Conservation (phyloP, 2,329 filamentous ascomycete species). For the Setomelanomma holmii region DNA sequence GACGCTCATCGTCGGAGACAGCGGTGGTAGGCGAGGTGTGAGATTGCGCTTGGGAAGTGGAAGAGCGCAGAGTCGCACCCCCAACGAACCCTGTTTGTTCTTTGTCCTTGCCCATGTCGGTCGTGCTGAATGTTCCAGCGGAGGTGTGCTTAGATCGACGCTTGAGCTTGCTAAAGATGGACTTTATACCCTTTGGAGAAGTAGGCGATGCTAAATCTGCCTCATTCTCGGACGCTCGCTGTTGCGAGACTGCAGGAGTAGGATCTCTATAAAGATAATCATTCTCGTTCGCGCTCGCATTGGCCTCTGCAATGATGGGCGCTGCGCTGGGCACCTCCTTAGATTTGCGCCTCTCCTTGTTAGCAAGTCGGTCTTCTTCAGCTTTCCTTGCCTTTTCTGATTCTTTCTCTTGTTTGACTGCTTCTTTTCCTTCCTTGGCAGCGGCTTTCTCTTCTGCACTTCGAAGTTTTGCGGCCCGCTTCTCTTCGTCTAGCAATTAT, state of each 20-base stretch:
- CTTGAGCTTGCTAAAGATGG: slow-evolving; percentile 48
- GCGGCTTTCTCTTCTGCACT: slow-evolving; percentile 60
- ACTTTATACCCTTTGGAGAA: slow-evolving; percentile 46
- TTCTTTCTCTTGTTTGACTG: slow-evolving; percentile 48
- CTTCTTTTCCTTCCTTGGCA: slow-evolving; percentile 47
- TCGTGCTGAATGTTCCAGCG: slow-evolving; percentile 5
- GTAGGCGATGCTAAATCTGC: slow-evolving; percentile 29
- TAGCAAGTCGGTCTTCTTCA: slow-evolving; percentile 59
- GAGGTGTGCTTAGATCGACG: slow-evolving; percentile 46
- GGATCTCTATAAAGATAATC: slow-evolving; percentile 31
- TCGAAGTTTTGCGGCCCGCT: slow-evolving; percentile 54
- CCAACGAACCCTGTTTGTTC: slow-evolving; percentile 53
- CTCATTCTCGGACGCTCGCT: slow-evolving; percentile 11
- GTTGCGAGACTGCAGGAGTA: slow-evolving; percentile 10
- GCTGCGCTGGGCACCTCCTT: slow-evolving; percentile 39
- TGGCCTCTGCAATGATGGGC: slow-evolving; percentile 10
- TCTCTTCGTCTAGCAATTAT: slow-evolving; percentile 60
- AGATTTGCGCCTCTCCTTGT: slow-evolving; percentile 63
- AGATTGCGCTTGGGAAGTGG: slow-evolving; percentile 24
- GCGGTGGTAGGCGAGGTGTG: slow-evolving; percentile 8
- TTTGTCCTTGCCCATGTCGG: slow-evolving; percentile 22
- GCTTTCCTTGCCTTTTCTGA: slow-evolving; percentile 58
- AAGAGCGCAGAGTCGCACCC: slow-evolving; percentile 50
- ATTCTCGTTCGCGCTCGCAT: slow-evolving; percentile 11
- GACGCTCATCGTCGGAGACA: slow-evolving; percentile 11